Evolutionary conservation across 352 stramenopile species (phyloP).

Genomic region (Phytopythium vexans): DNA sequence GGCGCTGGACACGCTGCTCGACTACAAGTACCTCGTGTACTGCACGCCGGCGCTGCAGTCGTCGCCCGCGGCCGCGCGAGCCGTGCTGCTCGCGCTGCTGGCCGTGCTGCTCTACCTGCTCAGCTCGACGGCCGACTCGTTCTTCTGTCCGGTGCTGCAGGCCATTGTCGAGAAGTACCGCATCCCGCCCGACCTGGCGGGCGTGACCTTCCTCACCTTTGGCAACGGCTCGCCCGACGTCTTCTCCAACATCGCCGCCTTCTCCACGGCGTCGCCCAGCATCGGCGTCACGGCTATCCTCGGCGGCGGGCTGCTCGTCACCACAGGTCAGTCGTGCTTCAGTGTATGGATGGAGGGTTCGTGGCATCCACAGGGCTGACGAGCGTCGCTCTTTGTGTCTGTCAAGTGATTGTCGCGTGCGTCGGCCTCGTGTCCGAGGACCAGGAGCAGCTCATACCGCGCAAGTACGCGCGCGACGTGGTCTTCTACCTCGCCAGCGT

Average conservation of each 20-base stretch:
- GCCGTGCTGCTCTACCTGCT: conserved; percentile 70
- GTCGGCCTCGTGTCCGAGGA: conserved; percentile 64
- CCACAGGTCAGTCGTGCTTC: conserved; percentile 32
- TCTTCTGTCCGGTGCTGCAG: conserved; percentile 77
- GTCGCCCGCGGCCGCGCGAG: conserved; percentile 34
- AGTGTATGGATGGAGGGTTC: neutral
- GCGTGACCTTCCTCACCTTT: conserved; percentile 81
- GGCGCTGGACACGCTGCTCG: conserved; percentile 40
- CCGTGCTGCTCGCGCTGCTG: conserved; percentile 43
- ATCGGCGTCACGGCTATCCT: conserved; percentile 73
- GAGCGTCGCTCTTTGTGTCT: neutral
- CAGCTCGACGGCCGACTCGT: conserved; percentile 79
- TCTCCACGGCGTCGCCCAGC: conserved; percentile 53
- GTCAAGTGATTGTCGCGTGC: conserved; percentile 58
- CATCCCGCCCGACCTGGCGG: conserved; percentile 67
- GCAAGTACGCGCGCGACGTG: conserved; percentile 73
- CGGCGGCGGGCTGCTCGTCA: conserved; percentile 65
- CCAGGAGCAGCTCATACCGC: conserved; percentile 72
- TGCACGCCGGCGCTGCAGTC: conserved; percentile 43
- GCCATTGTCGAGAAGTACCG: conserved; percentile 76
- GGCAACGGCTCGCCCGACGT: conserved; percentile 77
- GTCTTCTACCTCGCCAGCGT: conserved; percentile 69
- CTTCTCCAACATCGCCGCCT: conserved; percentile 78
- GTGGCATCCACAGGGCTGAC: neutral
- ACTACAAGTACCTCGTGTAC: conserved; percentile 66